Base-by-base conservation (phyloP, 495 filamentous ascomycete species). In the Gamarada debralockiae region DNA sequence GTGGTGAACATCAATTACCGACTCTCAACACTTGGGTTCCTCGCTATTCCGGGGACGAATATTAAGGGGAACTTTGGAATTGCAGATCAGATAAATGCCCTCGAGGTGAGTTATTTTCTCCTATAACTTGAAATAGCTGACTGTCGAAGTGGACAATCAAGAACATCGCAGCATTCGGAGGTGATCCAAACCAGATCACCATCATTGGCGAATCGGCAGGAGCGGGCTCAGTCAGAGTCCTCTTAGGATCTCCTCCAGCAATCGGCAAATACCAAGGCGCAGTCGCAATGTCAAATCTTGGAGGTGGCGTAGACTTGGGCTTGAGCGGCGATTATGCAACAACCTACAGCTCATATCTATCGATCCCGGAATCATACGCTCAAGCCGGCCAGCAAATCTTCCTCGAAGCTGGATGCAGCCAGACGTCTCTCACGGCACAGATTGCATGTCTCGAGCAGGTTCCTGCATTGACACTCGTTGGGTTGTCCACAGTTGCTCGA, bases 201-300 rank as follows among this genome's bases (percentile, higher is more conserved):
- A 75, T 91, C 14, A 74, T 78, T 51, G 89, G 88, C 12, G 80
- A 90, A 51, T 85, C 81, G 3, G 84, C 87, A 7, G 87, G 87
- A 27, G 86, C 73, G 4, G 84, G 79, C 0, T 76, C 73, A 1
- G 79, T 88, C 0, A 24, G 50, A 40, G 27, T 39, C 2, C 29
- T 56, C 8, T 53, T 61, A 14, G 63, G 65, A 31, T 61, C 58
- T 25, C 53, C 49, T 31, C 21, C 23, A 18, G 68, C 73, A 9
- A 67, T 69, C 31, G 70, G 70, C 1, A 70, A 70, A 50, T 70
- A 66, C 56, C 61, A 71, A 14, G 66, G 58, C 15, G 73, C 70
- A 0, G 66, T 77, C 1, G 66, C 72, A 34, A 61, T 71, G 60
- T 70, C 67, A 39, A 77, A 76, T 47, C 59, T 78, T 0, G 74